Conservation (phyloP, 1,284 basidiomycete genomes). For the Cryptococcus wingfieldii region DNA sequence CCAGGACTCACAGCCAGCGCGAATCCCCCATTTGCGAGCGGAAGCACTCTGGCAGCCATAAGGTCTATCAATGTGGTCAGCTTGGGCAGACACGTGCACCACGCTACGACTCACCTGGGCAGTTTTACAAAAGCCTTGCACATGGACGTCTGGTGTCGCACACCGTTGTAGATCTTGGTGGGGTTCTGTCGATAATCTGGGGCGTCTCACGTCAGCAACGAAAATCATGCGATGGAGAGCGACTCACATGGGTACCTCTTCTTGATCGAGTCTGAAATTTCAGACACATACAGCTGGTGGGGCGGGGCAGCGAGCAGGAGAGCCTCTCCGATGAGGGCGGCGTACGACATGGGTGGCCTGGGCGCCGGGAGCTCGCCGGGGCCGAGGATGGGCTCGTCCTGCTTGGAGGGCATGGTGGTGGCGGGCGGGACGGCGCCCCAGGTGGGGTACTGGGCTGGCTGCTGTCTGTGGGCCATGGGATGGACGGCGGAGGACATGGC, state of each 20-base stretch:
- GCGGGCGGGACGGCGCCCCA: constrained; percentile 11
- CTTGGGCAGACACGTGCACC: no score
- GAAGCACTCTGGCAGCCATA: constrained; percentile 48
- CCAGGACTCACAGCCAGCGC: constrained; percentile 45
- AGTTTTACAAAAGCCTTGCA: constrained; percentile 49
- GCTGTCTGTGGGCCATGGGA: constrained; percentile 6
- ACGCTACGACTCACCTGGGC: constrained; percentile 9
- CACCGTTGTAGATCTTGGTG: constrained; percentile 50
- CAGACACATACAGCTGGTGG: constrained; percentile 46
- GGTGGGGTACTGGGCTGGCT: constrained; percentile 10
- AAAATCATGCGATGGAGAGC: neutral
- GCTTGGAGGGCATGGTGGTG: constrained; percentile 18
- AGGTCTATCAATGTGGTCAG: constrained; percentile 15
- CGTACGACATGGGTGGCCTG: constrained; percentile 43
- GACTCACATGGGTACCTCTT: constrained; percentile 43
- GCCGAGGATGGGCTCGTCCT: constrained; percentile 41
- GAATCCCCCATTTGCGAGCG: constrained; percentile 48
- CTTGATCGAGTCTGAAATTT: constrained; percentile 47
- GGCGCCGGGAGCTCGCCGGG: constrained; percentile 40
- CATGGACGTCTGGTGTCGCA: constrained; percentile 49
- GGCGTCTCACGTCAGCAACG: constrained; percentile 10
- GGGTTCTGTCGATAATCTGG: constrained; percentile 48
- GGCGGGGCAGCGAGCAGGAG: constrained; percentile 38
- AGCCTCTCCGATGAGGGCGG: constrained; percentile 47
- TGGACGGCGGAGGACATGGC: neutral